Evolutionary conservation across 129 eudicot genomes (phyloP).

Genomic region (Chrysanthemum seticuspe): DNA sequence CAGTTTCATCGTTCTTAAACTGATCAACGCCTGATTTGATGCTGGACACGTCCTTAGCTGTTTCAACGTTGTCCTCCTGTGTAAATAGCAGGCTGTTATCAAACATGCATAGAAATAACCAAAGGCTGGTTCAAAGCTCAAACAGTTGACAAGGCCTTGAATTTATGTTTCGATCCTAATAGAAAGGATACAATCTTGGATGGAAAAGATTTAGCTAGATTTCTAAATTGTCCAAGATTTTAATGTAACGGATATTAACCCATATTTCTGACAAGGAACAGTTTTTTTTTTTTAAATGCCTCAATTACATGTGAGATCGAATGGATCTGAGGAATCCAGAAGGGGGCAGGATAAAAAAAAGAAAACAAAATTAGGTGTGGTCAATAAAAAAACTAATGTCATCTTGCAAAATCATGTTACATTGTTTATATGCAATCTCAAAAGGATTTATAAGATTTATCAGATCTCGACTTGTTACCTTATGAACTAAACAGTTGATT

Average conservation of each 20-base stretch:
- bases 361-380: no score
- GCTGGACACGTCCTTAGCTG: conserved; percentile 20
- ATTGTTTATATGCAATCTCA: not conserved
- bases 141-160: not conserved
- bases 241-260: no score
- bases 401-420: conserved; percentile 1
- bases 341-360: no score
- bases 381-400: not conserved
- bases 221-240: not conserved
- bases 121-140: not conserved
- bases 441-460: not conserved
- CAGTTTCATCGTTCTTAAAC: conserved; percentile 65
- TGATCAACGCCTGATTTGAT: conserved; percentile 66
- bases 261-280: no score
- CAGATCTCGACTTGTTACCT: conserved; percentile 34
- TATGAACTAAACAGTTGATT: conserved; percentile 80
- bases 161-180: not conserved
- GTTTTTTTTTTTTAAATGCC: no score
- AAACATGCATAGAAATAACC: not conserved
- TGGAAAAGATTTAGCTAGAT: not conserved
- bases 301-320: no score
- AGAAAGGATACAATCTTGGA: not conserved
- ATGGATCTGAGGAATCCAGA: no score
- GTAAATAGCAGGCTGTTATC: conserved; percentile 8
- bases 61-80: conserved; percentile 49